Evolutionary conservation across 257 asterid genomes (phyloP), one percentile per base, ranked within the genome.

Genomic region (Verbascum thapsus): DNA sequence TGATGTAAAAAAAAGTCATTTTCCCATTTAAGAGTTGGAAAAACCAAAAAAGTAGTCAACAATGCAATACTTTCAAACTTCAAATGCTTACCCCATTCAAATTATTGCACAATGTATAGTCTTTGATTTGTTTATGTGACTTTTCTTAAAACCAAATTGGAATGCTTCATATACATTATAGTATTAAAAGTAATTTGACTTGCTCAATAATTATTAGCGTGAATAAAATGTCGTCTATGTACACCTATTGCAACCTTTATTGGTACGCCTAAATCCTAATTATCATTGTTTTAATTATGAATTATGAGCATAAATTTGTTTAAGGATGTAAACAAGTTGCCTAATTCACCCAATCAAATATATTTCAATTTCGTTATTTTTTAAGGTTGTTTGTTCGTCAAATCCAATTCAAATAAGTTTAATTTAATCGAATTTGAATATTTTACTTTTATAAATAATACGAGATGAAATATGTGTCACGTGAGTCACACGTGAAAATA

Each of bases 191-290:
- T 65, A 13, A 22, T 15, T 55, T 38, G 74, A 62, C 74, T 68
- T 67, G 12, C 68, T 49, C 75, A 68, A 74, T 69, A 20, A 69
- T 74, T 74, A 70, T 51, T 47, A 68, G 79, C 75, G 75, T 74
- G 71, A 58, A 61, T 47, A 73, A 62, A 54, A 48, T 30, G 71
- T 62, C 51, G 47, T 40, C 56, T 19, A 60, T 63, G 38, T 61
- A 11, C 47, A 48, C 13, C 7, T 20, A 23, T 55, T 38, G 22
- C 23, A 23, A 54, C 55, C 39, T 32, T 44, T 61, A 9, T 16
- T 20, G 54, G 39, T 62, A 10, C 52, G 70, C 47, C 18, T 38
- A 70, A 62, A 55, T 55, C 47, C 18, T 38, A 70, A 62, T 63
- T 55, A 61, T 48, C 11, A 10, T 5, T 17, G 12, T 2, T 11